These are phyloP conservation scores for Annulohypoxylon nitens DNA, from an alignment of 495 filamentous ascomycete species.

Conservation along the genomic window DNA sequence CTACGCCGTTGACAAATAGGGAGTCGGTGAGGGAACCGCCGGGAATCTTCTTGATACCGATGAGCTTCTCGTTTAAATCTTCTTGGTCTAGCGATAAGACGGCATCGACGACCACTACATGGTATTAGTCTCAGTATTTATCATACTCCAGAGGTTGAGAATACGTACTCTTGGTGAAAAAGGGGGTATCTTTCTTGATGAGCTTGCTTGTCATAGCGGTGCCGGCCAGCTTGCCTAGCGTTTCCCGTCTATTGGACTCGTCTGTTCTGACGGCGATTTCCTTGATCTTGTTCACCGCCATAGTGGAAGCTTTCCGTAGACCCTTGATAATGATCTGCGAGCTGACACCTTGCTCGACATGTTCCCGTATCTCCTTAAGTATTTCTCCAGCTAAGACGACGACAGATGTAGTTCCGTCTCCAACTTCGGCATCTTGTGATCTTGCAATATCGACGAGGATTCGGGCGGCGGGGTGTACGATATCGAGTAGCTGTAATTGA, in stretches of 20 bases:
- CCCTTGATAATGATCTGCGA: constrained; percentile 98
- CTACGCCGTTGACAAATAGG: constrained; percentile 96
- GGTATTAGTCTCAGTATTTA: constrained; percentile 30
- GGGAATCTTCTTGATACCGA: constrained; percentile 97
- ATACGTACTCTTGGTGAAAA: constrained; percentile 95
- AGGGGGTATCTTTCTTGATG: constrained; percentile 95
- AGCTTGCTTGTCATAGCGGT: constrained; percentile 99
- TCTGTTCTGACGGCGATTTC: constrained; percentile 92
- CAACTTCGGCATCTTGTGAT: constrained; percentile 98
- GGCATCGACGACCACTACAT: constrained; percentile 93
- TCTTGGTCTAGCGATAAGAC: constrained; percentile 97
- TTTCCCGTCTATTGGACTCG: constrained; percentile 89
- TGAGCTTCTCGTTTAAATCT: constrained; percentile 96
- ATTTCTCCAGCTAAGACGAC: constrained; percentile 97
- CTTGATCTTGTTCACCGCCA: constrained; percentile 99
- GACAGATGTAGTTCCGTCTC: constrained; percentile 96
- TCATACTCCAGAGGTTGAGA: neutral
- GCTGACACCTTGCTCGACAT: constrained; percentile 96
- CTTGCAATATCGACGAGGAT: constrained; percentile 98
- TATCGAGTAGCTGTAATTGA: constrained; percentile 83
- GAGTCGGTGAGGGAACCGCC: constrained; percentile 97
- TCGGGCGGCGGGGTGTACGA: constrained; percentile 96
- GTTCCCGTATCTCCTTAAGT: constrained; percentile 92
- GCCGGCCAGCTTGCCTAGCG: constrained; percentile 86
- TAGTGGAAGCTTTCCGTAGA: constrained; percentile 84